Evolutionary conservation across 352 stramenopile species (phyloP).

Genomic region (Phytophthora syringae): DNA sequence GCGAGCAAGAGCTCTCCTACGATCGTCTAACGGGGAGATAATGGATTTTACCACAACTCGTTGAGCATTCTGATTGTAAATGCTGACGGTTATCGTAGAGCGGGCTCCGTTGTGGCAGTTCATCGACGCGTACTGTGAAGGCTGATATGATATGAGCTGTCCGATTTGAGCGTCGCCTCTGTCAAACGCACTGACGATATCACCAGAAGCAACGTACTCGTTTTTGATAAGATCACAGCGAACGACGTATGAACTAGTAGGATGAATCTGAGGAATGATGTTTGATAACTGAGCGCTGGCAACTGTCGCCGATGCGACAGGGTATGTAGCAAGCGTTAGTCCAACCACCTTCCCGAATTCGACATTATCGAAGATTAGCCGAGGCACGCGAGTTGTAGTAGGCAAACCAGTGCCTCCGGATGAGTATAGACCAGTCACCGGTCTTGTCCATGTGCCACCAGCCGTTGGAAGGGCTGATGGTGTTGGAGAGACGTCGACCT

Average conservation of each 20-base stretch:
- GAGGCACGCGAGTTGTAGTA: constrained; percentile 6
- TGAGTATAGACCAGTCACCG: constrained; percentile 1
- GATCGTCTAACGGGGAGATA: too few relatives aligned
- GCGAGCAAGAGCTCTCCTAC: too few relatives aligned
- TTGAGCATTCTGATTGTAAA: too few relatives aligned
- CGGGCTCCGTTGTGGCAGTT: neutral
- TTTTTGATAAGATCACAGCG: too few relatives aligned
- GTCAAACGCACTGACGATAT: neutral
- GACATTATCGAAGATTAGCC: constrained; percentile 18
- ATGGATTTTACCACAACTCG: too few relatives aligned
- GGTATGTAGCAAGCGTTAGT: constrained; percentile 7
- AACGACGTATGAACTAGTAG: too few relatives aligned
- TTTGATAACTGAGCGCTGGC: neutral
- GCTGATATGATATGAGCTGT: constrained; percentile 10
- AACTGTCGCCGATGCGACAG: constrained; percentile 1
- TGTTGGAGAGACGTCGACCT: constrained; percentile 1
- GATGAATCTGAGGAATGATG: too few relatives aligned
- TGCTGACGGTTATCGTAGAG: too few relatives aligned
- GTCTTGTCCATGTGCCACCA: constrained; percentile 1
- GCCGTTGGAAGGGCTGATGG: neutral
- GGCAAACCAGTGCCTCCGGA: constrained; percentile 9
- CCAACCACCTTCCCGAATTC: constrained; percentile 13
- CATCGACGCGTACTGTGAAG: constrained; percentile 16
- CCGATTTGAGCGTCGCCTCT: constrained; percentile 1
- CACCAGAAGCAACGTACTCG: neutral